Percentiles rank a stretch among this genome's conserved stretches.
Evolutionary conservation across 2,329 filamentous ascomycete genomes (phyloP).

Genomic region (Epichloe scottii): DNA sequence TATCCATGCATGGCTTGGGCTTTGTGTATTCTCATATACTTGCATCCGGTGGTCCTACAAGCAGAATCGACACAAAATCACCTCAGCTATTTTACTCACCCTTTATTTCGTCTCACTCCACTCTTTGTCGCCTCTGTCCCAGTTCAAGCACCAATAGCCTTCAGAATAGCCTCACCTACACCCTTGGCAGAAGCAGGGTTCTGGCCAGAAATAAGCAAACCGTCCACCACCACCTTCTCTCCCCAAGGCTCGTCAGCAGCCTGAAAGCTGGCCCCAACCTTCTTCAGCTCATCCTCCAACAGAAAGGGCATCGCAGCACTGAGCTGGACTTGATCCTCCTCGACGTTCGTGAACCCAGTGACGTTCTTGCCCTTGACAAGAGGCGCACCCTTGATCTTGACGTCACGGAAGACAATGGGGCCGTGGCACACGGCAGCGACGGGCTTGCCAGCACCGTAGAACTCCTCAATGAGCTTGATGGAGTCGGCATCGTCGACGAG

Average conservation of each 20-base stretch:
- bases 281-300: slow-evolving; percentile 42
- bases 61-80: too few species aligned
- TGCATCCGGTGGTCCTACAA: too few species aligned
- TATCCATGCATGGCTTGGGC: too few species aligned
- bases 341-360: slow-evolving; percentile 51
- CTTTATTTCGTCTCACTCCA: too few species aligned
- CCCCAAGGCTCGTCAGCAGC: slow-evolving; percentile 40
- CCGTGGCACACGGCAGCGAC: slow-evolving; percentile 60
- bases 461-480: slow-evolving; percentile 48
- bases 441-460: slow-evolving; percentile 47
- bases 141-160: slow-evolving; percentile 24
- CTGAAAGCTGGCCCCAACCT: slow-evolving; percentile 40
- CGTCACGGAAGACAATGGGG: slow-evolving; percentile 48
- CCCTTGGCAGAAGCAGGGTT: slow-evolving; percentile 40
- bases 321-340: slow-evolving; percentile 33
- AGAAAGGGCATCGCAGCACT: slow-evolving; percentile 44
- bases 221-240: slow-evolving; percentile 37
- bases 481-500: slow-evolving; percentile 44
- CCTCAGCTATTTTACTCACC: too few species aligned
- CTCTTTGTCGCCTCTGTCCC: too few species aligned
- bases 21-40: too few species aligned
- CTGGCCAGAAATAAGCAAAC: slow-evolving; percentile 43
- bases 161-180: slow-evolving; percentile 38
- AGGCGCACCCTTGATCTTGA: slow-evolving; percentile 38
- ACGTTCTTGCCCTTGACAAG: slow-evolving; percentile 44